Conservation (phyloP, 768 basidiomycete species). For the Strobilomyces confusus region DNA sequence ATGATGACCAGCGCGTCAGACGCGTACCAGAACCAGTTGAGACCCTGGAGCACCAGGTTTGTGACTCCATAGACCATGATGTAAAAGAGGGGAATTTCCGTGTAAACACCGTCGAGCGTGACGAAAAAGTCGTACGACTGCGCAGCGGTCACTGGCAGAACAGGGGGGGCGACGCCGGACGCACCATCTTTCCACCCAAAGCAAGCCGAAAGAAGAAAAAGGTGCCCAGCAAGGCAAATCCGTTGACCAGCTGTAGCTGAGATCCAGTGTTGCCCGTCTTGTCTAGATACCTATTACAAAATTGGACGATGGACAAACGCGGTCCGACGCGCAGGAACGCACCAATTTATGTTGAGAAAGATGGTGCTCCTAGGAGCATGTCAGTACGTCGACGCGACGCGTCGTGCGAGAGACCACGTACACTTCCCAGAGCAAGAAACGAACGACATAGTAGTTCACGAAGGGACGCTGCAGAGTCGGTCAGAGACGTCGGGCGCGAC, state of each 20-base stretch:
- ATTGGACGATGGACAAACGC: background rate
- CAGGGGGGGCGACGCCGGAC: background rate
- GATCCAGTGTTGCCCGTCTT: conserved; percentile 71
- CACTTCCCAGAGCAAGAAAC: conserved; percentile 83
- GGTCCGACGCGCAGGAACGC: conserved; percentile 11
- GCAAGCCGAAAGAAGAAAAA: conserved; percentile 72
- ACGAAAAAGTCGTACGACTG: conserved; percentile 67
- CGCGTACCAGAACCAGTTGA: conserved; percentile 82
- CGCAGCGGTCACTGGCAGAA: conserved; percentile 2
- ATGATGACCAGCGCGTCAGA: background rate
- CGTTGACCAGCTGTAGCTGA: conserved; percentile 67
- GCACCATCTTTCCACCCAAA: conserved; percentile 55
- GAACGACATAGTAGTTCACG: conserved; percentile 70
- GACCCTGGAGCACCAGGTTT: conserved; percentile 61
- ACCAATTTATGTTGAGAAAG: conserved; percentile 89
- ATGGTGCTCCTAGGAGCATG: conserved; percentile 59
- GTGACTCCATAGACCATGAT: conserved; percentile 50
- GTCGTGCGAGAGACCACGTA: conserved; percentile 31
- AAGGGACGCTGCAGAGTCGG: conserved; percentile 55
- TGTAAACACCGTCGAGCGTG: conserved; percentile 52
- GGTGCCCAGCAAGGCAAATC: conserved; percentile 55
- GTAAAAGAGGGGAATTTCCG: conserved; percentile 50
- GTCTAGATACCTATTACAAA: conserved; percentile 59
- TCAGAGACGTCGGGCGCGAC: conserved; percentile 5
- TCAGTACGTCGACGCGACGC: conserved; percentile 3